Conservation (phyloP, 202 grass and related monocot species). For the Miscanthus sacchariflorus region DNA sequence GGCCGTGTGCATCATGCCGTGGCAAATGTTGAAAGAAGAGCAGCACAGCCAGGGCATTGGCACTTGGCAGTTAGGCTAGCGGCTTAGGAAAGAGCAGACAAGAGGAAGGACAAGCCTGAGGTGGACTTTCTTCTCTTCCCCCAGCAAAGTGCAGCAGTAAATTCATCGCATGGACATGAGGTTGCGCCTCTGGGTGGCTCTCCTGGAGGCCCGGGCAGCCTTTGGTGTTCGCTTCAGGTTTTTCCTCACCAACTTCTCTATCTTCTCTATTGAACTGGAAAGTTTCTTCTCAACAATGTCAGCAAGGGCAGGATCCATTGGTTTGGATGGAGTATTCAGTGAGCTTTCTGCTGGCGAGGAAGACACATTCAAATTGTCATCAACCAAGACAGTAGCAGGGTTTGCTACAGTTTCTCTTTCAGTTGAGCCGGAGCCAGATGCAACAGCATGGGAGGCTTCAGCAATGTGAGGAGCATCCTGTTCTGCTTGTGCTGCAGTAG, state of each 20-base stretch:
- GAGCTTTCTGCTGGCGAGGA: conserved; percentile 45
- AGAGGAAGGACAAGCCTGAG: conserved; percentile 39
- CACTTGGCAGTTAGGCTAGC: conserved; percentile 9
- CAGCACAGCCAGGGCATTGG: conserved; percentile 11
- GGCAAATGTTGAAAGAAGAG: conserved; percentile 36
- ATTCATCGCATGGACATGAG: conserved; percentile 89
- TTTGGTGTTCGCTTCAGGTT: conserved; percentile 63
- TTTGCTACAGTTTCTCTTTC: conserved; percentile 39
- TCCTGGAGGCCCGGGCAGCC: conserved; percentile 55
- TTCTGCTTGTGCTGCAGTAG: conserved; percentile 39
- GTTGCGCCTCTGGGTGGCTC: conserved; percentile 50
- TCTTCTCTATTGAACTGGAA: conserved; percentile 77
- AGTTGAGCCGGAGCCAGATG: conserved; percentile 45
- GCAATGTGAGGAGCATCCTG: conserved; percentile 13
- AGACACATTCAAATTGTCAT: conserved; percentile 35
- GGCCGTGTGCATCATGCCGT: background rate
- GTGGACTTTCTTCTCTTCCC: conserved; percentile 36
- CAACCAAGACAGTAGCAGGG: conserved; percentile 32
- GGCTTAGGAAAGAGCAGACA: conserved; percentile 48
- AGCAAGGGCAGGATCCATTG: conserved; percentile 44
- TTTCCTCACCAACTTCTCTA: conserved; percentile 78
- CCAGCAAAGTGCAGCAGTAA: conserved; percentile 39
- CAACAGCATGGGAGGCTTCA: conserved; percentile 34
- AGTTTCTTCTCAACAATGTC: conserved; percentile 67
- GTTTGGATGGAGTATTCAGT: conserved; percentile 44